Base-by-base conservation (phyloP, 768 basidiomycete species). In the Nevesoporus exiguus region DNA sequence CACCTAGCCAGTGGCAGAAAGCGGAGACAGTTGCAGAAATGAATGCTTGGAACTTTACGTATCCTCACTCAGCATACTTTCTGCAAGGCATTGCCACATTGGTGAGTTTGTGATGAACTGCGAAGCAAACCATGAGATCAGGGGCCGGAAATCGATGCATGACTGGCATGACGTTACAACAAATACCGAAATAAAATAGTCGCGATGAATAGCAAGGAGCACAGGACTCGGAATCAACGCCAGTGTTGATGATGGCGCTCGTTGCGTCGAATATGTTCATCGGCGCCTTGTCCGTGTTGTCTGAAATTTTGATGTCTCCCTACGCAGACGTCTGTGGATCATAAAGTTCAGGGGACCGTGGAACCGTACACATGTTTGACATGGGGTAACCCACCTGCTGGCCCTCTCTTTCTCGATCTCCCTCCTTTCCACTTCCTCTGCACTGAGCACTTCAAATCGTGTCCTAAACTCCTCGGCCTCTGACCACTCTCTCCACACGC, bases 401-500 rank as follows among this genome's bases (percentile, higher is more conserved):
- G 90, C 89, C 55, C 93, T 75, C 73, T 91, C 94, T 66, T 85
- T 81, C 74, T 95, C 93, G 40, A 89, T 73, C 74, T 97, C 94
- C 64, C 91, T 80, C 72, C 83, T 77, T 71, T 95, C 95, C 54
- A 98, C 85, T 69, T 99, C 97, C 71, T 98, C 97, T 19, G 85
- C 80, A 3, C 77, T 91, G 58, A 98, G 67, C 59, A 90, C 86
- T 71, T 97, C 86, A 68, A 97, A 87, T 47, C 84, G 78, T 36
- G 97, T 98, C 58, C 82, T 80, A 69, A 91, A 97, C 68, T 95
- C 92, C 65, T 90, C 90, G 33, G 88, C 84, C 67, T 97, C 96
- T 31, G 78, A 80, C 93, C 94, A 98, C 67, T 98, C 96, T 42
- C 94, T 75, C 96, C 96, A 98, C 3, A 95, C 88, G 53, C 94